Evolutionary conservation across 1,284 basidiomycete genomes (phyloP), one percentile per base, ranked within the genome.

Genomic region (Blastosporella zonata): DNA sequence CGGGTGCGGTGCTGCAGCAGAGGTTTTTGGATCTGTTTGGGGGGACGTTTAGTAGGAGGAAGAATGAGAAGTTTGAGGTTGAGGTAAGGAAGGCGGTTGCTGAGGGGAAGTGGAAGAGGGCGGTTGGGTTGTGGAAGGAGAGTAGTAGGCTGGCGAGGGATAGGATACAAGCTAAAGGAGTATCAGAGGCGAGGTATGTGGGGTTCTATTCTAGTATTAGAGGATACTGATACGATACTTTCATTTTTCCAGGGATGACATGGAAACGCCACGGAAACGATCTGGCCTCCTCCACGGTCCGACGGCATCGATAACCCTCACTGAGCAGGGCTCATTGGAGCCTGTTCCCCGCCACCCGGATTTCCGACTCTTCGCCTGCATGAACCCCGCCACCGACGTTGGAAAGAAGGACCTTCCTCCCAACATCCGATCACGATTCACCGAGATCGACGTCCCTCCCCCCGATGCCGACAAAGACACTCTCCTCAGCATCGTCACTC

Each of bases 381-480:
- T 99, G 97, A 99, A 99, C 63, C 97, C 97, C 1, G 97, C 97
- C 0, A 99, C 96, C 2, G 97, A 99, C 57, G 92, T 98, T 17
- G 97, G 97, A 46, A 99, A 99, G 75, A 96, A 94, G 62, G 96
- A 98, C 60, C 82, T 99, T 1, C 92, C 93, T 8, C 84, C 90
- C 0, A 89, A 89, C 58, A 87, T 99, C 39, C 86, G 96, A 28
- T 84, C 88, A 6, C 84, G 91, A 25, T 99, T 99, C 72, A 98
- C 94, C 1, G 97, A 99, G 67, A 82, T 99, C 43, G 95, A 96
- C 62, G 95, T 98, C 2, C 84, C 90, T 10, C 82, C 96, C 10
- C 96, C 97, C 1, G 97, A 99, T 59, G 79, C 88, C 21, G 93
- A 99, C 66, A 82, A 81, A 46, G 94, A 98, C 41, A 96, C 96